Base-by-base conservation (phyloP, 2,329 filamentous ascomycete species). In the Cytospora schulzeri region DNA sequence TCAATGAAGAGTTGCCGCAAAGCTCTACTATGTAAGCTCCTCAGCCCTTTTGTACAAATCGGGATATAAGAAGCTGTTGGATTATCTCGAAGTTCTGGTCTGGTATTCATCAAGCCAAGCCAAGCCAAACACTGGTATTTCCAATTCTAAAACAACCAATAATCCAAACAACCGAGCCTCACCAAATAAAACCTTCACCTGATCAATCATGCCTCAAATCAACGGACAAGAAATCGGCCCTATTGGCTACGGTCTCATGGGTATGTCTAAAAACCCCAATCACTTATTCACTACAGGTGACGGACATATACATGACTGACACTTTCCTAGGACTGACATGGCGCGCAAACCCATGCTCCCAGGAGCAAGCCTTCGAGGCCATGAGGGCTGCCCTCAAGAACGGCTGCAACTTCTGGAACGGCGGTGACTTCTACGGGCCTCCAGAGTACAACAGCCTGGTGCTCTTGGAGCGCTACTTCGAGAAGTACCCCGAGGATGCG, bases 361-460 rank as follows among this genome's bases (percentile, higher is more conserved):
- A 81, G 17, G 80, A 85, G 38, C 76, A 83, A 66, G 77, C 81
- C 45, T 80, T 88, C 67, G 81, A 80, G 52, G 82, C 84, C 14
- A 79, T 90, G 75, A 82, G 83, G 68, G 79, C 83, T 22, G 78
- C 86, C 7, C 72, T 88, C 15, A 68, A 75, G 28, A 72, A 72
- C 14, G 78, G 81, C 62, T 76, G 75, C 70, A 81, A 76, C 66
- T 77, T 82, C 62, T 90, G 87, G 86, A 89, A 88, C 69, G 86
- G 79, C 45, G 87, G 81, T 67, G 86, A 89, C 71, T 83, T 90
- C 71, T 91, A 91, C 75, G 88, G 88, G 48, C 77, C 79, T 0
- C 81, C 82, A 1, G 78, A 84, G 24, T 80, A 80, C 70, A 88
- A 89, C 76, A 77, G 80, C 3, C 73, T 88, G 67, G 82, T 84